Evolutionary conservation across 352 stramenopile genomes (phyloP), one percentile per base, ranked within the genome.

Genomic region (Pythium sukuiense): DNA sequence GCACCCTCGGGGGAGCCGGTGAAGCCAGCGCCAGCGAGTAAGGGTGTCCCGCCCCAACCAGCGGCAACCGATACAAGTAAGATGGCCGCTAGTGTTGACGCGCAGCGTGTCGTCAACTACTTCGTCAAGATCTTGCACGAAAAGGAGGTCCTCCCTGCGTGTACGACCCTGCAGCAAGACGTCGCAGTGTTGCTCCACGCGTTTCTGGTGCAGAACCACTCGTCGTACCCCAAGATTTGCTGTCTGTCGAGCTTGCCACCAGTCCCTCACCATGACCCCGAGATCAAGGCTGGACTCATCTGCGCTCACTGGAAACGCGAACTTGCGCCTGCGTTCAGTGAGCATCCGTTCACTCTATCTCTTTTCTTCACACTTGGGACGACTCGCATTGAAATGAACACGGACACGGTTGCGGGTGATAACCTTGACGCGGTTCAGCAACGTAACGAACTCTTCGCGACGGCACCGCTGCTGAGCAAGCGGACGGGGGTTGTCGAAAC

Each of bases 361-460:
- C 57, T 93, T 16, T 85, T 81, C 54, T 92, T 93, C 63, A 88
- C 77, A 8, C 64, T 91, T 12, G 85, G 85, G 1, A 81, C 32
- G 69, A 72, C 20, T 50, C 69, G 59, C 11, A 39, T 68, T 26
- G 46, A 70, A 18, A 30, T 2, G 39, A 35, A 8, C 8, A 45
- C 43, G n/a, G 48, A 50, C 6, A 1, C 13, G 49, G 30, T 6
- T 18, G 59, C 1, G 35, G 8, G 9, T 29, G 70, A 72, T 27
- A 50, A 61, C 1, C 69, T 75, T 24, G 58, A 63, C 6, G 67
- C 45, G 14, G 3, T 76, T 70, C 39, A 65, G 67, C 18, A 62
- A 24, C 59, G 80, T 16, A 76, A 82, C 61, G 72, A 93, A 49
- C 65, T 61, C 5, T 93, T 90, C 29, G 63, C 76, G 16, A 76